Conservation (phyloP, 2,329 filamentous ascomycete species). For the Thermothelomyces thermophilus region DNA sequence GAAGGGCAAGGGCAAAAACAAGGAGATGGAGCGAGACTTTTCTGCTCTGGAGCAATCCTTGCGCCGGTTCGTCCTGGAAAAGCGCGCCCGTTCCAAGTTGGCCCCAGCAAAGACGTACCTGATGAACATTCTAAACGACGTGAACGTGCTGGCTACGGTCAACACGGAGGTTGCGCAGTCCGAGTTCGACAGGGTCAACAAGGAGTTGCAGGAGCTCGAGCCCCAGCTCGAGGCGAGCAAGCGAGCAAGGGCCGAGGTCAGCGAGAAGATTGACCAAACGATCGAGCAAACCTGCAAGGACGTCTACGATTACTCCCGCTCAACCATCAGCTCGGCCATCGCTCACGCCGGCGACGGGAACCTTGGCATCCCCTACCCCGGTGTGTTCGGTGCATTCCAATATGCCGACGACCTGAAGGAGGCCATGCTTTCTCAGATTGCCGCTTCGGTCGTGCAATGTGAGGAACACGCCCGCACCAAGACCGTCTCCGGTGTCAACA, state of each 20-base stretch:
- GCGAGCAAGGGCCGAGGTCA: conserved; percentile 71
- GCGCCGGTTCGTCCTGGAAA: conserved; percentile 89
- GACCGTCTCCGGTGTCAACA: conserved; percentile 73
- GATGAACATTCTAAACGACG: conserved; percentile 83
- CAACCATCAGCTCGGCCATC: conserved; percentile 69
- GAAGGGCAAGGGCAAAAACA: conserved; percentile 78
- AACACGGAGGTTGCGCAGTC: conserved; percentile 81
- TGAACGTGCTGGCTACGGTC: conserved; percentile 74
- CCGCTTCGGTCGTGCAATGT: conserved; percentile 67
- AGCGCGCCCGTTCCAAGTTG: conserved; percentile 88
- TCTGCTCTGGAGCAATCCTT: conserved; percentile 82
- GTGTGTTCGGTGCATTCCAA: conserved; percentile 75
- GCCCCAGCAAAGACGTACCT: conserved; percentile 94
- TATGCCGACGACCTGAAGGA: conserved; percentile 91
- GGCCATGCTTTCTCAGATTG: conserved; percentile 85
- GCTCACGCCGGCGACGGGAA: conserved; percentile 67
- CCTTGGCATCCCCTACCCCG: conserved; percentile 79
- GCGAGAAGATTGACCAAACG: conserved; percentile 70
- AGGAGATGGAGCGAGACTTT: conserved; percentile 84
- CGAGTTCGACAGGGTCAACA: conserved; percentile 75
- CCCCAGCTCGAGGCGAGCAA: conserved; percentile 79
- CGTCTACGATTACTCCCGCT: conserved; percentile 77
- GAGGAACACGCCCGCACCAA: conserved; percentile 78
- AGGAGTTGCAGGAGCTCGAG: conserved; percentile 74
- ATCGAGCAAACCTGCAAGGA: conserved; percentile 82